These are phyloP conservation scores for Penicillium frequentans DNA, from an alignment of 2,329 filamentous ascomycete species.

Conservation along the genomic window DNA sequence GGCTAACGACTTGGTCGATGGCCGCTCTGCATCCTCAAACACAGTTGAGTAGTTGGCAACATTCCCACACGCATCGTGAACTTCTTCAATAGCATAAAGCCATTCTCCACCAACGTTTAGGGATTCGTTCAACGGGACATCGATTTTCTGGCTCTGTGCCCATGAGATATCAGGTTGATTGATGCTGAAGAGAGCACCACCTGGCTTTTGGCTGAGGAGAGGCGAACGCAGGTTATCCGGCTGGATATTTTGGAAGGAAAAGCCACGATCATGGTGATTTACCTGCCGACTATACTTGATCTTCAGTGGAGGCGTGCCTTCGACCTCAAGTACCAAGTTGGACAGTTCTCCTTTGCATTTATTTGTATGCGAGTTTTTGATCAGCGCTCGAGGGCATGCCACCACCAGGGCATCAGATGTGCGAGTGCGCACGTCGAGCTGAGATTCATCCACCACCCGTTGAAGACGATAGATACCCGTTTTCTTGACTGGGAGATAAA, in stretches of 20 bases:
- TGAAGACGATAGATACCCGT: slow-evolving; percentile 82
- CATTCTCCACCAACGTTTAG: slow-evolving; percentile 76
- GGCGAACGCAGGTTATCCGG: slow-evolving; percentile 83
- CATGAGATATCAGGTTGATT: slow-evolving; percentile 64
- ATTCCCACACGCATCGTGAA: slow-evolving; percentile 89
- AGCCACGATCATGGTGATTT: slow-evolving; percentile 78
- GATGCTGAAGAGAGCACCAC: slow-evolving; percentile 58
- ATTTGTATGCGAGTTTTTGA: slow-evolving; percentile 64
- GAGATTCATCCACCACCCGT: slow-evolving; percentile 88
- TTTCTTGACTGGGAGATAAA: slow-evolving; percentile 77
- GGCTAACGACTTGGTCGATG: slow-evolving; percentile 59
- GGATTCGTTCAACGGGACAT: slow-evolving; percentile 86
- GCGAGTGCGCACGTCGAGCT: slow-evolving; percentile 81
- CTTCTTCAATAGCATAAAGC: slow-evolving; percentile 88
- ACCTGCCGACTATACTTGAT: slow-evolving; percentile 89
- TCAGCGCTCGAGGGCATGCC: slow-evolving; percentile 74
- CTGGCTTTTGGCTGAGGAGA: slow-evolving; percentile 61
- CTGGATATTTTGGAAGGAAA: slow-evolving; percentile 90
- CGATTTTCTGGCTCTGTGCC: slow-evolving; percentile 73
- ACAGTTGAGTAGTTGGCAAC: slow-evolving; percentile 67
- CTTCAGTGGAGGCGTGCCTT: slow-evolving; percentile 86
- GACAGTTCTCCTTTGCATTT: slow-evolving; percentile 88
- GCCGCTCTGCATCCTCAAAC: slow-evolving; percentile 66
- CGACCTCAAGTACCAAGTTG: slow-evolving; percentile 76
- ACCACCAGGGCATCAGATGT: slow-evolving; percentile 80